These are phyloP conservation scores for Fusarium torreyae DNA, from an alignment of 2,329 filamentous ascomycete species.

Conservation along the genomic window DNA sequence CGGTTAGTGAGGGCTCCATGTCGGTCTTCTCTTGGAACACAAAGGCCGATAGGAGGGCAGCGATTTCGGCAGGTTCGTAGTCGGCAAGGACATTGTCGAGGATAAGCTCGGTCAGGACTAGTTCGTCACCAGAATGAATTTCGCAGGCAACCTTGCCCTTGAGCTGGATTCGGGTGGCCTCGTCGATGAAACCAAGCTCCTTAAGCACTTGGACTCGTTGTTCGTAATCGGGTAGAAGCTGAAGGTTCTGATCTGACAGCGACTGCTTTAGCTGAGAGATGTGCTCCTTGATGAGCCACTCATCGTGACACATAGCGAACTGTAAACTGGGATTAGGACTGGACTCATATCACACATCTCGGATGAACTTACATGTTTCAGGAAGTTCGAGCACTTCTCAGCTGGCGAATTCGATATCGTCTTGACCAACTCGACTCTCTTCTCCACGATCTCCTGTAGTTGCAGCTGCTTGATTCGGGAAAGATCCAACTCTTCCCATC, in stretches of 20 bases:
- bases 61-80: constrained; percentile 96
- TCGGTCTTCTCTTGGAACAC: constrained; percentile 99
- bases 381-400: constrained; percentile 80
- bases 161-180: constrained; percentile 87
- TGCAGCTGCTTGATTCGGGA: constrained; percentile 85
- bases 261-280: constrained; percentile 89
- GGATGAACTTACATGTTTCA: constrained; percentile 82
- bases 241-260: constrained; percentile 96
- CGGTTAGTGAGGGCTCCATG: constrained; percentile 82
- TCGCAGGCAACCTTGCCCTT: constrained; percentile 99
- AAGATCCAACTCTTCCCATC: constrained; percentile 90
- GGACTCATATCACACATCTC: not conserved
- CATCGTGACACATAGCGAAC: constrained; percentile 96
- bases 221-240: constrained; percentile 95
- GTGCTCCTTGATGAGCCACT: constrained; percentile 96
- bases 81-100: constrained; percentile 96
- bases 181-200: constrained; percentile 93
- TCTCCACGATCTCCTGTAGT: constrained; percentile 83
- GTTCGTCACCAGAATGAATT: constrained; percentile 95
- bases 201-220: constrained; percentile 93
- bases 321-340: constrained; percentile 63
- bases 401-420: constrained; percentile 77
- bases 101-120: constrained; percentile 95
- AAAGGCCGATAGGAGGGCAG: constrained; percentile 91
- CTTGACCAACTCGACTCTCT: constrained; percentile 74